Evolutionary conservation across 1,284 basidiomycete genomes (phyloP).

Genomic region (Moesziomyces globuligerus): DNA sequence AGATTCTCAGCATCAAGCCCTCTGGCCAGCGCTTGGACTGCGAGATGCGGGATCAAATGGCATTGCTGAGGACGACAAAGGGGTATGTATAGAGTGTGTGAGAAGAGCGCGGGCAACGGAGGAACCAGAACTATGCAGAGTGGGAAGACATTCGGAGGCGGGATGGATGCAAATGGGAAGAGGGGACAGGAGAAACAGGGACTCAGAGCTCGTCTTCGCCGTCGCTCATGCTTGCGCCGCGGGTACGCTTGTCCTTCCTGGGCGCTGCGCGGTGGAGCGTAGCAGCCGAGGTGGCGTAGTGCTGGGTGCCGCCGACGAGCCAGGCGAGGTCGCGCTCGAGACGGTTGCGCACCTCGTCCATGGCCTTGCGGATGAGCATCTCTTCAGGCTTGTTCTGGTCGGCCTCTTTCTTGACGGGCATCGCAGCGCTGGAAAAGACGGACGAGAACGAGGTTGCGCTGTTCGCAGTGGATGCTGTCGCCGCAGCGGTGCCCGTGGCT

Average conservation of each 20-base stretch:
- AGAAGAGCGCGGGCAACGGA: too few species aligned
- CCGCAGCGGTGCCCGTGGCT: constrained; percentile 5
- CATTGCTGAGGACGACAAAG: too few species aligned
- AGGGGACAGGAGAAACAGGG: background rate
- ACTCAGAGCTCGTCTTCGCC: constrained; percentile 34
- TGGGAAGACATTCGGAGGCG: background rate
- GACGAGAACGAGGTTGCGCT: background rate
- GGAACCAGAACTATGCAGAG: too few species aligned
- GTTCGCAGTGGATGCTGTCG: background rate
- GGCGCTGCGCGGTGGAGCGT: background rate
- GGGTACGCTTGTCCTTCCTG: constrained; percentile 21
- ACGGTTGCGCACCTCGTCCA: constrained; percentile 47
- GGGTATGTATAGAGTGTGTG: too few species aligned
- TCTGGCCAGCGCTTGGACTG: too few species aligned
- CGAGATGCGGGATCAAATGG: too few species aligned
- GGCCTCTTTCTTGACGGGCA: constrained; percentile 5
- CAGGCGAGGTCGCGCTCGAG: constrained; percentile 56
- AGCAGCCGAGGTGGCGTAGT: background rate
- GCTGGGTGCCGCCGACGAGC: constrained; percentile 39
- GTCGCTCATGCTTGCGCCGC: constrained; percentile 42
- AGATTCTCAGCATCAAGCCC: too few species aligned
- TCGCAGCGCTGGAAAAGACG: background rate
- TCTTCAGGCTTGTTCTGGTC: constrained; percentile 32
- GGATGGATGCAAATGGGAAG: background rate
- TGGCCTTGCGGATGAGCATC: constrained; percentile 37